Base-by-base conservation (phyloP, 257 asterid species). In the Ocimum tenuiflorum region DNA sequence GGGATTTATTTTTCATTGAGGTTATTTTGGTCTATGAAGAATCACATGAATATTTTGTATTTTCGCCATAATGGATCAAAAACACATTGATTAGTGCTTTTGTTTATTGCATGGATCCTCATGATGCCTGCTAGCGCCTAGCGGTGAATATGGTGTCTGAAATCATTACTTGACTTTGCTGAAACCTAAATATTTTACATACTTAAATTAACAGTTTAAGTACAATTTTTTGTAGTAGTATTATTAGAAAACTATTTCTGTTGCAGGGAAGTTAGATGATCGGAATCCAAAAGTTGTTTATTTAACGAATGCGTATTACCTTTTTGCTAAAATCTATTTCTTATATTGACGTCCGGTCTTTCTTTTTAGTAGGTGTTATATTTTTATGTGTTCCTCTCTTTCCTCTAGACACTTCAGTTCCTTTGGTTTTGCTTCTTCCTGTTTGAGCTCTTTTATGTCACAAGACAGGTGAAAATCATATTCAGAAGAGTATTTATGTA, bases 21-120 rank as follows among this genome's bases (percentile, higher is more conserved):
- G 79, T 71, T 76, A 74, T 35, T 27, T 19, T 78, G 68, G 86
- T 82, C 88, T 59, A 81, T 78, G 58, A 42, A 58, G 73, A 69
- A 61, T 74, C 61, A 73, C 59, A 60, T 42, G 67, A 61, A 69
- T 59, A 57, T 63, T 47, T 64, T 62, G 73, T 53, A 57, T 62
- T 77, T 77, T 73, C 79, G 39, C 74, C 75, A 82, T 82, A 75
- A 82, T 67, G 80, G 64, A 72, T 74, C 77, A 65, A 81, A 77
- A 73, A 69, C 83, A 76, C 70, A 64, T 51, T 80, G 81, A 78
- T 83, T 74, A 69, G 63, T 27, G 56, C 70, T 70, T 73, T 68
- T 68, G 29, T 53, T 72, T 65, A 75, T 67, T 64, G 78, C 73
- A 67, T 69, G 79, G 65, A 73, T 78, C 52, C 60, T 73, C 70